Conservation (phyloP, 2,329 filamentous ascomycete genomes). For the Parastagonospora avenae region DNA sequence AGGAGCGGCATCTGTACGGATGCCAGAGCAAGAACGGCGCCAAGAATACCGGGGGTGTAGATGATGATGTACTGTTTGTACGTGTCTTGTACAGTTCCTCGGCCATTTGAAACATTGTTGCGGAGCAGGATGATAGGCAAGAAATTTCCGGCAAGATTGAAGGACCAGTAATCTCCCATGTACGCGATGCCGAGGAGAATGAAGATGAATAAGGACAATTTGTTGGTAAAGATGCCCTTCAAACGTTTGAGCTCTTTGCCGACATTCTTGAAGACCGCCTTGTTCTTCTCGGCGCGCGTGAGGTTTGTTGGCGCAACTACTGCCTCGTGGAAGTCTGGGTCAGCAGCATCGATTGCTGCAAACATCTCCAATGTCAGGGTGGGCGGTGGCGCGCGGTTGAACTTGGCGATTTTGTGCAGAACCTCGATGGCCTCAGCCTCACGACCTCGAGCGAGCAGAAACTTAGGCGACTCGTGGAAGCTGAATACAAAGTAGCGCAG, state of each 20-base stretch:
- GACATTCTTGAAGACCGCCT: slow-evolving; percentile 21
- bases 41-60: slow-evolving; percentile 35
- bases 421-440: slow-evolving; percentile 36
- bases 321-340: slow-evolving; percentile 2
- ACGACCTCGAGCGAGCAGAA: slow-evolving; percentile 27
- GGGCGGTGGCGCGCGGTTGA: slow-evolving; percentile 31
- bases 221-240: slow-evolving; percentile 36
- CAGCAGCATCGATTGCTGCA: slow-evolving; percentile 26
- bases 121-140: slow-evolving; percentile 34
- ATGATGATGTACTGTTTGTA: slow-evolving; percentile 39
- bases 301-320: not conserved
- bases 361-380: slow-evolving; percentile 33
- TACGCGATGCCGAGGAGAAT: slow-evolving; percentile 33
- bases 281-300: slow-evolving; percentile 24
- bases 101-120: slow-evolving; percentile 35
- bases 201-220: slow-evolving; percentile 30
- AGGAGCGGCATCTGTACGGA: slow-evolving; percentile 34
- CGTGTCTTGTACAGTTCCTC: slow-evolving; percentile 27
- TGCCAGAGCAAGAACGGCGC: slow-evolving; percentile 26
- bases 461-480: slow-evolving; percentile 38
- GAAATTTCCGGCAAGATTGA: slow-evolving; percentile 34
- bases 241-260: slow-evolving; percentile 30
- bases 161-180: slow-evolving; percentile 42
- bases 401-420: slow-evolving; percentile 34
- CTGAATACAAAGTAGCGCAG: slow-evolving; percentile 36